Evolutionary conservation across 108 stramenopile genomes (phyloP), one percentile per base, ranked within the genome.

Genomic region (Cylindrotheca closterium): DNA sequence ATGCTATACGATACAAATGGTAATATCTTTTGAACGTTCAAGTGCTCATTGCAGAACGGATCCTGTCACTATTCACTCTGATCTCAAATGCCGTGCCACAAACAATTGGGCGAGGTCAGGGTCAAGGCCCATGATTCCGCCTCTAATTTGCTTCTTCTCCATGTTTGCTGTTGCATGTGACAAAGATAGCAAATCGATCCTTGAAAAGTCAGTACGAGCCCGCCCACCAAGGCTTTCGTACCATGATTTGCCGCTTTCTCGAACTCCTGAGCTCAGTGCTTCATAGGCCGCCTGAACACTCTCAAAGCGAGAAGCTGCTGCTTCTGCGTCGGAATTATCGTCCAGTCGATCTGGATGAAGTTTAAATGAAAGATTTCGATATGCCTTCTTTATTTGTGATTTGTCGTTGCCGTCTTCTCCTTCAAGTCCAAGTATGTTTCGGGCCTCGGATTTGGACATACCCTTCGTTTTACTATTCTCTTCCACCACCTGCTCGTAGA

Each of bases 221-320:
- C 78, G 81, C 0, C 92, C 92, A 8, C 92, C 92, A 30, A 93
- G 63, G 24, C 80, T 82, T 60, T 81, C 92, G 46, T 93, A 93
- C 92, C 92, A 93, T 29, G 92, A 93, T 0, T 24, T 47, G 23
- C 77, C 71, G 3, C 29, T 54, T 19, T 47, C 50, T 23, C 65
- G 45, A 8, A 84, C 63, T 24, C 84, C 86, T 10, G 85, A 84
- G 23, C 63, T 68, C 18, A 92, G 68, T 25, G 79, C 58, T 46
- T 92, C 90, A 66, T 87, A 92, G 10, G 90, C 90, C 23, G 78
- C 51, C 31, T 88, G 80, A 5, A 88, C 84, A 26, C 65, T 28
- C 1, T 57, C 63, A 74, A 84, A 92, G 29, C 70, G 51, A 46
- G 66, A 60, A 0, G 81, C 57, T n/a, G 22, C 52, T 27, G 71